Percentiles rank a stretch among this genome's conserved stretches.
These are phyloP conservation scores for Pulveroboletus sp. DNA, from an alignment of 768 basidiomycete species.

Conservation along the genomic window DNA sequence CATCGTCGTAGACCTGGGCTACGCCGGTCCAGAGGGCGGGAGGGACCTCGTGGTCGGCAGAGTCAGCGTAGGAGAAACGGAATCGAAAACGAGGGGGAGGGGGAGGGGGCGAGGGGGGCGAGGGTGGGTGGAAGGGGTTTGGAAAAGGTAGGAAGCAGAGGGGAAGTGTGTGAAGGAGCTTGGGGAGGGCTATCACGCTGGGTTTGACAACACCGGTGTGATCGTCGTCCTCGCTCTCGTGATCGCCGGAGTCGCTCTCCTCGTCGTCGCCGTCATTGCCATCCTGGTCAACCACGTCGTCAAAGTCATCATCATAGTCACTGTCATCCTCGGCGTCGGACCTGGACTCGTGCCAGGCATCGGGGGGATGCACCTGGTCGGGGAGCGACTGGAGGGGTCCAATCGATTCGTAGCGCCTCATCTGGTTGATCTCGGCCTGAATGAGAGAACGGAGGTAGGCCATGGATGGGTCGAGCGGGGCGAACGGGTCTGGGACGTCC, in stretches of 20 bases:
- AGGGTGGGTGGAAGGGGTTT: too few species aligned
- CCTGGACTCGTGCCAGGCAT: not conserved
- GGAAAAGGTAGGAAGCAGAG: not conserved
- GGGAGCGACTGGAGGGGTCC: not conserved
- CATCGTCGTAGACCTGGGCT: too few species aligned
- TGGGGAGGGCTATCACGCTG: conserved; percentile 1
- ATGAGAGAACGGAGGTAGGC: not conserved
- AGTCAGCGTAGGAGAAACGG: too few species aligned
- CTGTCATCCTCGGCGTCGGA: not conserved
- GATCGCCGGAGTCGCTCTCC: not conserved
- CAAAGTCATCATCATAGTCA: not conserved
- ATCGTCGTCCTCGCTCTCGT: not conserved
- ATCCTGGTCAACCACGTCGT: not conserved
- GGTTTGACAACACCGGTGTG: not conserved
- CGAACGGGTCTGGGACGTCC: conserved; percentile 16
- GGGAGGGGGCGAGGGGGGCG: not conserved
- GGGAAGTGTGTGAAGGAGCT: not conserved
- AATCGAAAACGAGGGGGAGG: too few species aligned
- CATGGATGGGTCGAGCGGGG: not conserved
- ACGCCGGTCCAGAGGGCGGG: too few species aligned
- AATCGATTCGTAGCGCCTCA: not conserved
- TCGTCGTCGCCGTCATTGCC: not conserved
- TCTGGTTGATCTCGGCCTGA: not conserved
- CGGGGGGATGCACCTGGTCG: not conserved
- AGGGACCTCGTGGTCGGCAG: too few species aligned